Evolutionary conservation across 441 rosid species (phyloP).

Genomic region (Hypseocharis bilobata): DNA sequence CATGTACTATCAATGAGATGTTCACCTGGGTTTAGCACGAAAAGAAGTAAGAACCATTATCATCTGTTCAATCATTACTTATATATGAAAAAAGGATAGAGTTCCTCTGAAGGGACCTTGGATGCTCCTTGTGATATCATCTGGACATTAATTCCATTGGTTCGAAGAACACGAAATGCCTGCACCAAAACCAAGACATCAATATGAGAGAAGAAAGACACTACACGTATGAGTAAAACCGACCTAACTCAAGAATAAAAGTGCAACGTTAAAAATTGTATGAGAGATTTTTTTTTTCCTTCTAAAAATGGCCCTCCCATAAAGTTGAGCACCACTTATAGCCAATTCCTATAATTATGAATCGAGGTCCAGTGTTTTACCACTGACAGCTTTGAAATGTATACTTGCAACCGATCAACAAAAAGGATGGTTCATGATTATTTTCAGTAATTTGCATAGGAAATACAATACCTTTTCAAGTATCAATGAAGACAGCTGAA

Average conservation of each 20-base stretch:
- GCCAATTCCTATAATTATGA: neutral
- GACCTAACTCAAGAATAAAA: too few relatives aligned
- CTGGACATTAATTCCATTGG: conserved; percentile 78
- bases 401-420: too few relatives aligned
- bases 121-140: conserved; percentile 98
- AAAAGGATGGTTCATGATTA: too few relatives aligned
- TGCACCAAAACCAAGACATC: conserved; percentile 22
- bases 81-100: neutral
- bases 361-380: neutral
- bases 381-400: too few relatives aligned
- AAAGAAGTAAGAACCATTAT: neutral
- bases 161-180: conserved; percentile 71
- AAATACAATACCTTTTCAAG: conserved; percentile 69
- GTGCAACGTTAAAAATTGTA: too few relatives aligned
- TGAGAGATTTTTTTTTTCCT: too few relatives aligned
- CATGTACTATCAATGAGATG: conserved; percentile 74
- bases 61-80: too few relatives aligned
- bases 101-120: conserved; percentile 38
- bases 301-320: too few relatives aligned
- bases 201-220: too few relatives aligned
- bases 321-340: too few relatives aligned
- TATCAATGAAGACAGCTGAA: conserved; percentile 77
- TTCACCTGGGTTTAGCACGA: conserved; percentile 43
- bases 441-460: too few relatives aligned
- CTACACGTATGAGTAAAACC: too few relatives aligned